Percentiles rank a stretch among this genome's conserved stretches.
Evolutionary conservation across 1,284 basidiomycete genomes (phyloP).

Genomic region (Inonotus hispidus): DNA sequence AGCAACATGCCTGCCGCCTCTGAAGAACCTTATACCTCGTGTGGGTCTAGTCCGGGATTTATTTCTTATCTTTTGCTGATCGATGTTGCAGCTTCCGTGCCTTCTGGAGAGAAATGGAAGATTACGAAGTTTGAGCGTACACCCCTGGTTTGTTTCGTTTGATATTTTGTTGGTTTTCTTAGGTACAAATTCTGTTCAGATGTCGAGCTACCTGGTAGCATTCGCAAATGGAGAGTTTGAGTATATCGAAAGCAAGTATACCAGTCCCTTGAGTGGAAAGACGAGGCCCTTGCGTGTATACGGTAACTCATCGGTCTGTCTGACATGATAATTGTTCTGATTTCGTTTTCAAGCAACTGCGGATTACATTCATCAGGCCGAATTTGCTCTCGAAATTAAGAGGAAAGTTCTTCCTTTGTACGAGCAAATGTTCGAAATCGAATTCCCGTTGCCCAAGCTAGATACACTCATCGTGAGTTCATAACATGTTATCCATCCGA

Average conservation of each 20-base stretch:
- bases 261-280: conserved; percentile 78
- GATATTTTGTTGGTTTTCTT: neutral
- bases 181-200: conserved; percentile 29
- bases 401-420: conserved; percentile 86
- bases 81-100: neutral
- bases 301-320: conserved; percentile 35
- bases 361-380: conserved; percentile 79
- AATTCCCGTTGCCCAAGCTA: conserved; percentile 89
- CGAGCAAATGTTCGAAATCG: conserved; percentile 87
- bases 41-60: conserved; percentile 2
- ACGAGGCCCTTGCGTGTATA: conserved; percentile 84
- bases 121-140: conserved; percentile 76
- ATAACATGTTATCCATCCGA: neutral
- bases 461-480: conserved; percentile 74
- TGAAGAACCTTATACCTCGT: conserved; percentile 39
- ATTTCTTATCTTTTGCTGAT: neutral
- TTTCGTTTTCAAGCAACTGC: conserved; percentile 55
- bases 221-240: conserved; percentile 86
- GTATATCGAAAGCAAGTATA: conserved; percentile 72
- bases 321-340: neutral
- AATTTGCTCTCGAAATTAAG: conserved; percentile 88
- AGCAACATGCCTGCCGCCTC: conserved; percentile 82
- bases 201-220: conserved; percentile 91
- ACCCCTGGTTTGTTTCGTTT: conserved; percentile 39
- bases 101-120: conserved; percentile 58